A percentile compares a stretch with the other conserved stretches of the same genome.
Evolutionary conservation across 2,329 filamentous ascomycete genomes (phyloP).

Genomic region (Ophiostoma quercus): DNA sequence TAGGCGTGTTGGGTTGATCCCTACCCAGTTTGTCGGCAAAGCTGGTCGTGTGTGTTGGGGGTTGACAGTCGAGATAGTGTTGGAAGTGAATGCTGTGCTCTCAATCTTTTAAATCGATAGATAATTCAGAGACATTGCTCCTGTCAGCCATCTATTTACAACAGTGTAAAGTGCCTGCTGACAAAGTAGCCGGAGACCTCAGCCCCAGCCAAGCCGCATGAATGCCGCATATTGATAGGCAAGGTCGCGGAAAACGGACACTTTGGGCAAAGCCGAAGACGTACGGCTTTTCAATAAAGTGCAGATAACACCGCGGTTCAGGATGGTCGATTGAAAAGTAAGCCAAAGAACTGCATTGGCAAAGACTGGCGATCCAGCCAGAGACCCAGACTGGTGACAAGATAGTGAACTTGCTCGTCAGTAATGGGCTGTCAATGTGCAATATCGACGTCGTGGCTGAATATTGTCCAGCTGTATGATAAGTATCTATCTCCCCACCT

Average conservation of each 20-base stretch:
- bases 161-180: neutral
- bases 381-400: neutral
- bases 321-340: too few species aligned
- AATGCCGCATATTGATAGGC: neutral
- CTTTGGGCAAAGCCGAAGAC: neutral
- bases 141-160: neutral
- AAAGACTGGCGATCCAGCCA: neutral
- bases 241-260: neutral
- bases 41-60: neutral
- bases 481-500: neutral
- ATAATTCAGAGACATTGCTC: neutral
- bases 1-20: neutral
- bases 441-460: neutral
- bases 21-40: neutral
- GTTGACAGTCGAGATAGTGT: neutral
- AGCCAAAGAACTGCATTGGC: neutral
- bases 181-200: neutral
- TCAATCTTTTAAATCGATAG: neutral
- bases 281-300: neutral
- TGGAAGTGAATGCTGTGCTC: neutral
- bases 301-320: neutral
- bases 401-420: neutral
- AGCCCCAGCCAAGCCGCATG: neutral
- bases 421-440: neutral
- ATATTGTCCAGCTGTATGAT: neutral